These are phyloP conservation scores for Hypoxylon sp. DNA, from an alignment of 2,329 filamentous ascomycete species.

Conservation along the genomic window DNA sequence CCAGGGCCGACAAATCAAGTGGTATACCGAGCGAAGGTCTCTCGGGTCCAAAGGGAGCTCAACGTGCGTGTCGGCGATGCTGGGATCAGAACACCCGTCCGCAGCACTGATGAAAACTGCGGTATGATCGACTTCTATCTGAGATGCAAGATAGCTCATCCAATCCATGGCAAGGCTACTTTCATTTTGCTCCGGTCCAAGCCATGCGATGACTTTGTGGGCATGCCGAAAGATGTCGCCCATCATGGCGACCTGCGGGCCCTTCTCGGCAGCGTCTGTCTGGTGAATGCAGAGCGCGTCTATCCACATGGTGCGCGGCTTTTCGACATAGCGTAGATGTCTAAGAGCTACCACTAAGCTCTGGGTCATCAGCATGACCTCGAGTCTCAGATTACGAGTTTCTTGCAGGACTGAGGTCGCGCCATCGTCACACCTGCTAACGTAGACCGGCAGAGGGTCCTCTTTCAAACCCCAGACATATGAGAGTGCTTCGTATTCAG, in stretches of 20 bases:
- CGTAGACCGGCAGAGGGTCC: background rate
- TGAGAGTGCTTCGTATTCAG: constrained; percentile 23
- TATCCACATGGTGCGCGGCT: constrained; percentile 29
- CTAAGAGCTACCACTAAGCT: constrained; percentile 18
- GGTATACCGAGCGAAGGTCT: background rate
- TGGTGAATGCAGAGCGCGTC: constrained; percentile 41
- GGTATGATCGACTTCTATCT: constrained; percentile 7
- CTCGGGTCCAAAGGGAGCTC: background rate
- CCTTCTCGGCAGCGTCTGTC: constrained; percentile 27
- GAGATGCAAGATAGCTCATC: constrained; percentile 6
- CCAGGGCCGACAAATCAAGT: constrained; percentile 20
- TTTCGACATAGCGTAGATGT: constrained; percentile 12
- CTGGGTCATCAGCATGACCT: background rate
- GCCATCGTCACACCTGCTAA: background rate
- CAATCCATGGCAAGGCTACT: constrained; percentile 26
- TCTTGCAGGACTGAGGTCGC: background rate
- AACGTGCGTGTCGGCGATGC: background rate
- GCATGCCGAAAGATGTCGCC: constrained; percentile 33
- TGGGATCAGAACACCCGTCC: constrained; percentile 4
- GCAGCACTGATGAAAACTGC: background rate
- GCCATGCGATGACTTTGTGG: constrained; percentile 33
- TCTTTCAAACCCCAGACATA: constrained; percentile 12
- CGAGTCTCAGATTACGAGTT: background rate
- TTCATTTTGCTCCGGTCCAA: constrained; percentile 30
- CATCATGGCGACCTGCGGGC: constrained; percentile 34